phyloP scores from a whole-genome alignment of 2,329 filamentous ascomycete genomes.

The Lachnellula subtilissima region DNA sequence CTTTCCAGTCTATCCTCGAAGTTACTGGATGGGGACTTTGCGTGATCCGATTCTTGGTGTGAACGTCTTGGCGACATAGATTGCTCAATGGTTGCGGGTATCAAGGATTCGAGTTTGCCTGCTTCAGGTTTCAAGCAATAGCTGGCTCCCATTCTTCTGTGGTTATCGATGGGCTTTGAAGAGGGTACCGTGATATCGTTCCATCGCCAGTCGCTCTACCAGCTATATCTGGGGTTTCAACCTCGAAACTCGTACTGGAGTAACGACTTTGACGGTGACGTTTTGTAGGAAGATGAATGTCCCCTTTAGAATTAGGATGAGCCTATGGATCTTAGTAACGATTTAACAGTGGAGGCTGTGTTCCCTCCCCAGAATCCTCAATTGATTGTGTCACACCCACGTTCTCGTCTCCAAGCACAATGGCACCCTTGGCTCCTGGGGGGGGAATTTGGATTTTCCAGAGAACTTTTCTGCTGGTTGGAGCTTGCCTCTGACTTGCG shows the following conservation, averaged over 20 bases:
- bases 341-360: neutral
- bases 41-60: no score
- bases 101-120: no score
- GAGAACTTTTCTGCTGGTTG: neutral
- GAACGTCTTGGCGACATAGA: no score
- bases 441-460: neutral
- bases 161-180: neutral
- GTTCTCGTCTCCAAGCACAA: neutral
- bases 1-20: no score
- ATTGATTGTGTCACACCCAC: neutral
- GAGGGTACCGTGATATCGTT: neutral
- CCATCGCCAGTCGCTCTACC: neutral
- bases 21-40: no score
- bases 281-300: neutral
- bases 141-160: neutral
- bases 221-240: neutral
- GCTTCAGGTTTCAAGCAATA: no score
- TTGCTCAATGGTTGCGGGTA: no score
- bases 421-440: neutral
- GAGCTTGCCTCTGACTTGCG: neutral
- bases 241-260: neutral
- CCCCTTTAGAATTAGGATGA: neutral
- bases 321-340: neutral
- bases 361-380: neutral
- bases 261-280: neutral